Conservation (phyloP, 768 basidiomycete genomes). For the Clavulina sp. region DNA sequence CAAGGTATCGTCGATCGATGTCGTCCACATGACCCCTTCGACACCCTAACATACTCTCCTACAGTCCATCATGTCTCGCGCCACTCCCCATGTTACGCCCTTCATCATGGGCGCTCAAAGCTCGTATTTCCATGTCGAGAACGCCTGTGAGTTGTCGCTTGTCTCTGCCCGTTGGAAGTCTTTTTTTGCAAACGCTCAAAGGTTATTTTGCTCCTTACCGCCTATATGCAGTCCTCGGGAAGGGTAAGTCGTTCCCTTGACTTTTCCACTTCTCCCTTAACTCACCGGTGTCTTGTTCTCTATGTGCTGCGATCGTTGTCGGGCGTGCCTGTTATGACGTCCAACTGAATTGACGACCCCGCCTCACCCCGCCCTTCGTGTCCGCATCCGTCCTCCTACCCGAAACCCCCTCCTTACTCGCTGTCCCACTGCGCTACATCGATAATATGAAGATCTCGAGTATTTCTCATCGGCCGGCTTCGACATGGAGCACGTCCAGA, state of each 20-base stretch:
- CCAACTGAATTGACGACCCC: background rate
- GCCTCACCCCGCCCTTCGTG: background rate
- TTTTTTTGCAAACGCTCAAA: background rate
- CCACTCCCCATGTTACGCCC: background rate
- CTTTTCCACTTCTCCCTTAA: too few species aligned
- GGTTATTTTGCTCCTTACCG: too few species aligned
- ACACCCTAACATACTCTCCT: too few species aligned
- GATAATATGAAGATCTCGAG: constrained; percentile 44
- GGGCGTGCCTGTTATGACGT: background rate
- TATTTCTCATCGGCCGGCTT: constrained; percentile 99
- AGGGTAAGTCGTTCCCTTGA: background rate
- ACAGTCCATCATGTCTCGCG: too few species aligned
- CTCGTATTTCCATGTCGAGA: background rate
- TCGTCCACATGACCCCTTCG: too few species aligned
- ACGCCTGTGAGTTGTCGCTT: background rate
- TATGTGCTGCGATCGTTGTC: background rate
- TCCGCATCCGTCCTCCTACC: too few species aligned
- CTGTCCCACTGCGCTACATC: background rate
- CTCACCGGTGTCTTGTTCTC: too few species aligned
- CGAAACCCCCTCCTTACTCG: constrained; percentile 9
- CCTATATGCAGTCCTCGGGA: background rate
- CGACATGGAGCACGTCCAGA: constrained; percentile 93
- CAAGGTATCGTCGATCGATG: too few species aligned
- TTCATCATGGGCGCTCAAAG: background rate
- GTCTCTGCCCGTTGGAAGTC: background rate